Conservation (phyloP, 1,284 basidiomycete species). For the Fomitopsis pinicola region DNA sequence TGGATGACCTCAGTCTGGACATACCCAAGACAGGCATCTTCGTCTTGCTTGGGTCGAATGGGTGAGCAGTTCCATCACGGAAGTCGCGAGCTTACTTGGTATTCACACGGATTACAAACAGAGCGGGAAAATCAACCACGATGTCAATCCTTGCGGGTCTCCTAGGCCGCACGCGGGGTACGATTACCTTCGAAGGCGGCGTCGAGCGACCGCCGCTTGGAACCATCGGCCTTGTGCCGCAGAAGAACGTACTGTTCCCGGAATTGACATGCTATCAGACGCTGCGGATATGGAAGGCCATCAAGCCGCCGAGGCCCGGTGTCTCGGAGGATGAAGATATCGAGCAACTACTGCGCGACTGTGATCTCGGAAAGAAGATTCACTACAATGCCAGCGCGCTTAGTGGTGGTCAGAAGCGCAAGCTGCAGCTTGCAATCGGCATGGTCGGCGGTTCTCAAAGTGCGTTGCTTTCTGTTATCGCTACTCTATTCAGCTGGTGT, state of each 20-base stretch:
- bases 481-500: neutral
- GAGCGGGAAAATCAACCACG: constrained; percentile 77
- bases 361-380: constrained; percentile 67
- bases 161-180: constrained; percentile 54
- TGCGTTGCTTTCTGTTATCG: constrained; percentile 24
- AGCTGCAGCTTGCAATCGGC: constrained; percentile 78
- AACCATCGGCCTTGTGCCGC: constrained; percentile 71
- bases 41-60: constrained; percentile 71
- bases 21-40: constrained; percentile 70
- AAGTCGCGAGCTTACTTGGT: too few species aligned
- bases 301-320: constrained; percentile 57
- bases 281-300: constrained; percentile 64
- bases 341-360: constrained; percentile 62
- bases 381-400: constrained; percentile 61
- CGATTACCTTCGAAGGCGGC: constrained; percentile 59
- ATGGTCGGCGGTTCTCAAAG: constrained; percentile 70
- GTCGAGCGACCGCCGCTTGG: constrained; percentile 49
- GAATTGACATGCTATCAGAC: constrained; percentile 75
- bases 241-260: constrained; percentile 80
- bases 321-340: constrained; percentile 49
- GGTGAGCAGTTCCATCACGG: constrained; percentile 18
- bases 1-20: constrained; percentile 58
- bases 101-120: constrained; percentile 19
- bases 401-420: constrained; percentile 79
- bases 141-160: constrained; percentile 66